phyloP scores from a whole-genome alignment of 495 filamentous ascomycete species.

The Cudoniella acicularis region DNA sequence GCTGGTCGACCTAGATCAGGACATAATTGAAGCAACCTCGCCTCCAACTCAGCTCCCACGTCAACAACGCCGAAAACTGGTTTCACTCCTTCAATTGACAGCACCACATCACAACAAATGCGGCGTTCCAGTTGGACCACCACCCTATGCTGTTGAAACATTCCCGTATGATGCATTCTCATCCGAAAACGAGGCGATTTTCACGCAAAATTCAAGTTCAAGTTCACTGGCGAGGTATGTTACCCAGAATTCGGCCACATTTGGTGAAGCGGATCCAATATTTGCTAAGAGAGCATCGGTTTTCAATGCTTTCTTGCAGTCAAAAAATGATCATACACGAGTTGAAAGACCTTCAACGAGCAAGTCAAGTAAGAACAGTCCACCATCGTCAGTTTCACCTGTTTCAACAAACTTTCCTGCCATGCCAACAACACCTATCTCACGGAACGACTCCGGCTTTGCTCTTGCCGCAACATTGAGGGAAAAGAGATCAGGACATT shows the following conservation, averaged over 20 bases:
- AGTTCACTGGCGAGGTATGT: conserved; percentile 80
- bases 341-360: conserved; percentile 77
- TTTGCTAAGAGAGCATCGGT: conserved; percentile 50
- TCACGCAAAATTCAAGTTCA: conserved; percentile 62
- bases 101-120: conserved; percentile 87
- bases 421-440: conserved; percentile 67
- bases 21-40: conserved; percentile 77
- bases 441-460: conserved; percentile 87
- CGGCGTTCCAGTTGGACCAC: conserved; percentile 84
- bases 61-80: conserved; percentile 84
- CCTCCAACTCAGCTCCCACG: conserved; percentile 73
- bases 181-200: conserved; percentile 78
- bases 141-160: conserved; percentile 86
- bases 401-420: conserved; percentile 75
- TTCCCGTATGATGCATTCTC: conserved; percentile 87
- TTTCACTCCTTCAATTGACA: conserved; percentile 81
- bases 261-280: conserved; percentile 60
- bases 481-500: conserved; percentile 94
- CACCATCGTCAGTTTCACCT: conserved; percentile 83
- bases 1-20: conserved; percentile 86
- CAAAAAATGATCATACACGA: conserved; percentile 60
- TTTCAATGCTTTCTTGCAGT: conserved; percentile 88
- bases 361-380: conserved; percentile 70
- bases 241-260: conserved; percentile 80
- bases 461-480: conserved; percentile 77